These are phyloP conservation scores for Kwoniella bestiolae DNA, from an alignment of 768 basidiomycete genomes.

Conservation along the genomic window DNA sequence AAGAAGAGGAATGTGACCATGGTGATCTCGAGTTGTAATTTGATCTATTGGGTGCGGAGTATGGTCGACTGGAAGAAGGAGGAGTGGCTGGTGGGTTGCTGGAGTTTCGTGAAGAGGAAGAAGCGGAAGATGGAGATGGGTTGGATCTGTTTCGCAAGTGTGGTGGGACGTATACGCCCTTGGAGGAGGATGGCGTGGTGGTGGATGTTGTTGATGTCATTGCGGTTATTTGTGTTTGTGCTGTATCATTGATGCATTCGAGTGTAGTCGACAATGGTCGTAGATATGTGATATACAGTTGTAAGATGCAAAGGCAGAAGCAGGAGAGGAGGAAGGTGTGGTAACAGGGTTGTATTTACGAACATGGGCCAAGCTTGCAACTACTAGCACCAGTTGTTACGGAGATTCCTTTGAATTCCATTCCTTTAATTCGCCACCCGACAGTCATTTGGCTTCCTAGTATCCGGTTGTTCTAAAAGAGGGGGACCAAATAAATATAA, in stretches of 20 bases:
- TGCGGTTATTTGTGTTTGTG: not conserved
- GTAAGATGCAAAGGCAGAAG: not conserved
- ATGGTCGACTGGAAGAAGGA: conserved; percentile 2
- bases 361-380: no score
- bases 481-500: not conserved
- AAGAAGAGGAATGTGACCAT: conserved; percentile 26
- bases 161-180: conserved; percentile 41
- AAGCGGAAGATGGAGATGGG: conserved; percentile 9
- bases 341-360: not conserved
- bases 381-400: no score
- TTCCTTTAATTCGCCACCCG: no score
- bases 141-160: conserved; percentile 38
- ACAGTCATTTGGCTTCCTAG: no score
- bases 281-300: not conserved
- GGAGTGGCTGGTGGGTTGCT: conserved; percentile 9
- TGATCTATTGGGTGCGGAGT: conserved; percentile 16
- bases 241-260: not conserved
- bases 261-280: not conserved
- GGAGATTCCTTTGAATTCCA: no score
- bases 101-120: conserved; percentile 3
- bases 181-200: conserved; percentile 3
- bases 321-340: not conserved
- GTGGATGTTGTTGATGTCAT: not conserved
- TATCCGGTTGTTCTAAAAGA: not conserved
- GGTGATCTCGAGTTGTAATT: conserved; percentile 27